Percentiles rank a stretch among this genome's conserved stretches.
phyloP scores from a whole-genome alignment of 2,329 filamentous ascomycete species.

The Xylariaceae sp. region DNA sequence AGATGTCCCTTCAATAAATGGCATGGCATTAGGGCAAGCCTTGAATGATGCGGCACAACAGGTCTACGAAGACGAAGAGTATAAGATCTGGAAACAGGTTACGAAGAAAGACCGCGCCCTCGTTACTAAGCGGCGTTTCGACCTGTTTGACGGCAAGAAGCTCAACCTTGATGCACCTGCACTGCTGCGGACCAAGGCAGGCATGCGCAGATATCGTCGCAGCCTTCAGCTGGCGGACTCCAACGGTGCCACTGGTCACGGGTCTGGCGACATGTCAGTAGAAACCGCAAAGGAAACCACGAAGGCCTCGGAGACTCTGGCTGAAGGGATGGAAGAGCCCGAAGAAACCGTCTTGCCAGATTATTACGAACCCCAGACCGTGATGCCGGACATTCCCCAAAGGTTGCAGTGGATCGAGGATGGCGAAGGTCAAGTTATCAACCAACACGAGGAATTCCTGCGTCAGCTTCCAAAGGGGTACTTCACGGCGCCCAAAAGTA shows the following conservation, averaged over 20 bases:
- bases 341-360: constrained; percentile 82
- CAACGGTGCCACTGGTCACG: constrained; percentile 37
- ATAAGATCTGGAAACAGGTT: constrained; percentile 97
- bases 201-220: constrained; percentile 83
- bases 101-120: constrained; percentile 92
- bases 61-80: constrained; percentile 84
- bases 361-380: constrained; percentile 85
- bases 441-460: constrained; percentile 80
- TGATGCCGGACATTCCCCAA: constrained; percentile 76
- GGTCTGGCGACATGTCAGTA: constrained; percentile 40
- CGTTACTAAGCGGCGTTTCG: constrained; percentile 77
- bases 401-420: constrained; percentile 86
- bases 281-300: constrained; percentile 44
- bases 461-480: constrained; percentile 67
- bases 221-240: constrained; percentile 66
- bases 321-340: constrained; percentile 90
- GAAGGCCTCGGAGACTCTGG: constrained; percentile 67
- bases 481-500: constrained; percentile 70
- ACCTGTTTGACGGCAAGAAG: constrained; percentile 78
- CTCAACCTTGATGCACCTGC: constrained; percentile 86
- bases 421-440: constrained; percentile 79
- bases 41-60: constrained; percentile 67
- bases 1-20: constrained; percentile 68
- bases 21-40: constrained; percentile 57
- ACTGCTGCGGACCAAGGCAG: constrained; percentile 74